Evolutionary conservation across 106 monocot genomes (phyloP), one percentile per base, ranked within the genome.

Genomic region (Gastrodia elata): DNA sequence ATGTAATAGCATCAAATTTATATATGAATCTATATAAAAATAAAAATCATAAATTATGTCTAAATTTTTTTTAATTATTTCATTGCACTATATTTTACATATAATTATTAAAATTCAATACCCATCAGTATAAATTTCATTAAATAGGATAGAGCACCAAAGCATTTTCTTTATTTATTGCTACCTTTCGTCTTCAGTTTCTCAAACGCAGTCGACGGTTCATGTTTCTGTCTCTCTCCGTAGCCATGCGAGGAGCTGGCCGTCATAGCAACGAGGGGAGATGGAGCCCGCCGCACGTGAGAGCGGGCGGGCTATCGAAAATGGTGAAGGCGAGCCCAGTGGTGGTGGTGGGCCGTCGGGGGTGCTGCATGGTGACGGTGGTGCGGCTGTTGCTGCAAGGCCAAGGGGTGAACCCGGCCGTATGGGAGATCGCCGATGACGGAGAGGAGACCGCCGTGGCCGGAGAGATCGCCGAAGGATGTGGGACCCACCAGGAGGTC

Each of bases 301-400:
- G 34, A 61, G 77, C 58, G 24, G 74, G 43, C 6, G 40, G 9
- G 25, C 42, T 88, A 57, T 28, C 28, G 46, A 77, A 52, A 65
- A 40, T 75, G 59, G 82, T 84, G 41, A 61, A 71, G 72, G 90
- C 90, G 74, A 90, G 76, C 9, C 83, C 92, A 36, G 96, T 92
- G 61, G 56, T 90, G 75, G 92, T 97, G 36, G 76, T 97, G 38
- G 88, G 96, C 0, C 38, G 77, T 71, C 58, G 75, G 3, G 93
- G 89, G 10, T 93, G 93, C 78, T 89, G 89, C 81, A 87, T 93
- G 87, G 71, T 83, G 75, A 85, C 89, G 69, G 89, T 87, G 25
- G 85, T 83, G 34, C 83, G 76, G 85, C 49, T 79, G 49, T 77
- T 93, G 69, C 87, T 89, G 14, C 85, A 75, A 28, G 87, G 93